Evolutionary conservation across 306 rosid species (phyloP), one percentile per base, ranked within the genome.

Genomic region (Trifolium pratense): DNA sequence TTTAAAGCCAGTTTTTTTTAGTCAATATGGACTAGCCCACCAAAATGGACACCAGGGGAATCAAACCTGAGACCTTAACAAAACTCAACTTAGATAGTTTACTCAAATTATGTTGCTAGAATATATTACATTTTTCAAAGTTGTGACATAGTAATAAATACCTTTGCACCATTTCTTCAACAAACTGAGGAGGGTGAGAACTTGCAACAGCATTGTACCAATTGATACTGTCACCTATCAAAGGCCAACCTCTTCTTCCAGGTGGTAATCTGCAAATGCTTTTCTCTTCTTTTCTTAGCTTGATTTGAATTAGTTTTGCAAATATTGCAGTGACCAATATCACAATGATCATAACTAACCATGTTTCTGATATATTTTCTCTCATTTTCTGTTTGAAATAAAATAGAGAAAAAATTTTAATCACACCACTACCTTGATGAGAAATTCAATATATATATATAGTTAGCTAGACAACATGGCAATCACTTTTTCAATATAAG

Each of bases 131-230:
- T 9, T 79, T 74, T 83, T 61, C 20, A 61, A 73, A 72, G 40
- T 29, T 1, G 32, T 42, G 59, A 20, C 51, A 76, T 31, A 43
- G 9, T 73, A 13, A 43, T 17, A 63, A 36, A 70, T 89, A 89
- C 98, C 97, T 93, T 58, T 85, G 84, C 73, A 86, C 96, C 76
- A 89, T 91, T 77, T 89, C 83, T 83, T 93, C 92, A 34, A 93
- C 97, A 74, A 86, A 93, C 9, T 73, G 84, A 42, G 92, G 90
- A 46, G 98, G 98, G 48, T 93, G 96, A 68, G 97, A 88, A 66
- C 96, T 87, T 63, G 97, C 91, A 70, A 91, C 97, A 34, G 98
- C 96, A 70, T 86, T 84, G 80, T 91, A 89, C 98, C 97, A 93
- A 60, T 79, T 83, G 80, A 91, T 76, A 86, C 97, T 93, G 75